Percentiles rank a stretch among this genome's conserved stretches.
These are phyloP conservation scores for Leptographium galeiforme DNA, from an alignment of 2,329 filamentous ascomycete genomes.

Conservation along the genomic window DNA sequence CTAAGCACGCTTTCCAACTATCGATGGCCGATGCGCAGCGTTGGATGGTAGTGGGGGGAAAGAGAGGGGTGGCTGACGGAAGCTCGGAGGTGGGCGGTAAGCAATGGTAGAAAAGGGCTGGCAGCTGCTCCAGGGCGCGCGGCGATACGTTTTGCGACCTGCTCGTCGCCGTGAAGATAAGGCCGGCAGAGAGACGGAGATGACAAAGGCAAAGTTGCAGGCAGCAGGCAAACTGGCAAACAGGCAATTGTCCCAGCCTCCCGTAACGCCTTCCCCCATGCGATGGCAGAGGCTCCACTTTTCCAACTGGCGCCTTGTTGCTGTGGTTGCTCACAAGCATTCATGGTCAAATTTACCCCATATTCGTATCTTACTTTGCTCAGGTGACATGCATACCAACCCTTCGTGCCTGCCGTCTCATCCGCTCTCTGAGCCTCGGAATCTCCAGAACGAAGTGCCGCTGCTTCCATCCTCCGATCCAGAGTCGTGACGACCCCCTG, in stretches of 20 bases:
- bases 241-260: constrained; percentile 8
- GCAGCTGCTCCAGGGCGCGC: not conserved
- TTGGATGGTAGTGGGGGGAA: not conserved
- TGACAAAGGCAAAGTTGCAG: not conserved
- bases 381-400: too few species aligned
- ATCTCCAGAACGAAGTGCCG: constrained; percentile 5
- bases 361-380: too few species aligned
- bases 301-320: not conserved
- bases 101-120: not conserved
- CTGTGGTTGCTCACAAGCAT: too few species aligned
- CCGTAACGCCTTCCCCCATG: constrained; percentile 7
- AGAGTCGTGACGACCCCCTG: not conserved
- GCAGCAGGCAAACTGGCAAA: not conserved
- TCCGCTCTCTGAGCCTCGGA: constrained; percentile 7
- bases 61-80: constrained; percentile 1
- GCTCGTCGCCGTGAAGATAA: not conserved
- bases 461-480: not conserved
- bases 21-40: not conserved
- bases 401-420: not conserved
- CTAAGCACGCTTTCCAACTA: not conserved
- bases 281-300: constrained; percentile 7
- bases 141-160: not conserved
- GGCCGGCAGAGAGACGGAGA: not conserved
- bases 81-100: not conserved
- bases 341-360: too few species aligned